A percentile compares a stretch with the other conserved stretches of the same genome.
These are phyloP conservation scores for Lanmaoa pseudosensibilis DNA, from an alignment of 768 basidiomycete genomes.

Conservation along the genomic window DNA sequence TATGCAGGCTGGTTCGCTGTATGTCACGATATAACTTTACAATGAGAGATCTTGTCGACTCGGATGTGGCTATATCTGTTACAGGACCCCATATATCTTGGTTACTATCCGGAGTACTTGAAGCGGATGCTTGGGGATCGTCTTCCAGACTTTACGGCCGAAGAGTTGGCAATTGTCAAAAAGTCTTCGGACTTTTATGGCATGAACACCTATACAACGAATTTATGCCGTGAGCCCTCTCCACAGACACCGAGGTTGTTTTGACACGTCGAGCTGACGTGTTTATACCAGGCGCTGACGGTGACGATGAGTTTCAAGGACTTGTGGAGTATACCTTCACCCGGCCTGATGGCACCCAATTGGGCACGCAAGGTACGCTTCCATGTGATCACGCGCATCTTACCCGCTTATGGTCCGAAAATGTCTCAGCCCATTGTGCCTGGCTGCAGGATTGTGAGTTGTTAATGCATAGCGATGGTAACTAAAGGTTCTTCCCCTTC, in stretches of 20 bases:
- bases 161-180: conserved; percentile 56
- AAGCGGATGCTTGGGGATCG: conserved; percentile 55
- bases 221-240: conserved; percentile 50
- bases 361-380: conserved; percentile 57
- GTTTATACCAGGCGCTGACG: conserved; percentile 47
- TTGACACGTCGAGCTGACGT: neutral
- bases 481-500: neutral
- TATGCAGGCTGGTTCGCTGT: conserved; percentile 58
- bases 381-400: neutral
- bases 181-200: conserved; percentile 72
- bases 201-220: conserved; percentile 72
- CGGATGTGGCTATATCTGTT: neutral
- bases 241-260: neutral
- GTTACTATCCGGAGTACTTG: conserved; percentile 63
- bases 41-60: neutral
- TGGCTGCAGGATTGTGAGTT: conserved; percentile 66
- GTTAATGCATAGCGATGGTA: neutral
- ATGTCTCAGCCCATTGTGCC: conserved; percentile 51
- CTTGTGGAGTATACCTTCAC: conserved; percentile 60
- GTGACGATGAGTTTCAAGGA: conserved; percentile 64
- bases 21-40: conserved; percentile 19
- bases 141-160: conserved; percentile 57
- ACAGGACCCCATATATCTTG: conserved; percentile 71
- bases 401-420: neutral
- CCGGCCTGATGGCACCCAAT: conserved; percentile 60